A percentile compares a stretch with the other conserved stretches of the same genome.
Evolutionary conservation across 306 rosid genomes (phyloP).

Genomic region (Myrica gale): DNA sequence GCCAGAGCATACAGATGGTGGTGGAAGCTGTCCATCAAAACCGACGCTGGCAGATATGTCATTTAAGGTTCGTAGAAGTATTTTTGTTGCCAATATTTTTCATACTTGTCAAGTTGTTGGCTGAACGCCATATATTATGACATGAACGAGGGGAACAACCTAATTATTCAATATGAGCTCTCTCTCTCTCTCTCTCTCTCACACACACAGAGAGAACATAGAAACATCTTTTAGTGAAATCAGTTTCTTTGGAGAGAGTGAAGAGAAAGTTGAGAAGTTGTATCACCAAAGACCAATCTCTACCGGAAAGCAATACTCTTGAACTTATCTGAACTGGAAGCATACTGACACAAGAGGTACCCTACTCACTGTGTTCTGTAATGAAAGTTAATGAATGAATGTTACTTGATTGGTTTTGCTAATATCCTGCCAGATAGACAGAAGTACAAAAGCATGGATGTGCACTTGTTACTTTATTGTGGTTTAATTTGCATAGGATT

Average conservation of each 20-base stretch:
- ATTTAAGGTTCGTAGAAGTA: conserved; percentile 56
- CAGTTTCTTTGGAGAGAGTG: background rate
- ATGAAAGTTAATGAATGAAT: background rate
- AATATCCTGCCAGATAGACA: background rate
- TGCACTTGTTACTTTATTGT: background rate
- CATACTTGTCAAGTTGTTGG: conserved; percentile 21
- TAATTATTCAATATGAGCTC: background rate
- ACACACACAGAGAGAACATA: background rate
- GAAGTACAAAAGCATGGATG: background rate
- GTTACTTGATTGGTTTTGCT: background rate
- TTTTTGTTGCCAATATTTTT: background rate
- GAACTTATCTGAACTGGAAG: background rate
- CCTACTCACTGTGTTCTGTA: no score
- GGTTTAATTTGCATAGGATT: background rate
- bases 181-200: background rate
- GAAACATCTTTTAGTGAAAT: background rate
- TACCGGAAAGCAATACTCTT: background rate
- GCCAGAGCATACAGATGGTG: conserved; percentile 33
- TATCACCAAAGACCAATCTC: background rate
- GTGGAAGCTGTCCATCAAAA: conserved; percentile 35
- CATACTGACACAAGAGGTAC: background rate
- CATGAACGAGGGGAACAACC: background rate
- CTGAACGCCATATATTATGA: conserved; percentile 12
- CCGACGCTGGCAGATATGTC: conserved; percentile 48
- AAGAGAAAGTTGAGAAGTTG: background rate